Evolutionary conservation across 106 monocot species (phyloP), one percentile per base, ranked within the genome.

Genomic region (Alisma plantagoaquatica): DNA sequence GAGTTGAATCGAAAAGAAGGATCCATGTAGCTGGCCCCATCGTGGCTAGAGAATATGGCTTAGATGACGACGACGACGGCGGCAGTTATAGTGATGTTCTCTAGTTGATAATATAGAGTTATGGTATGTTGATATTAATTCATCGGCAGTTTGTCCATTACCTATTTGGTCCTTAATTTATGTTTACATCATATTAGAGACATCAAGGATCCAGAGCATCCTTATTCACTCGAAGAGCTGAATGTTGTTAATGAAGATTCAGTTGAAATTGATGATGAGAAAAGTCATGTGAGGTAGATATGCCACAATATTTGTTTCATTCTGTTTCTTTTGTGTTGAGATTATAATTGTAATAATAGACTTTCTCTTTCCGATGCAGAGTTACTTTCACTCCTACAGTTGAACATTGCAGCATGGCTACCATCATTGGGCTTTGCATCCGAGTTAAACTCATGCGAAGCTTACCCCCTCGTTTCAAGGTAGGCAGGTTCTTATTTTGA

Each of bases 381-480:
- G 84, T 98, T 19, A 76, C 84, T 49, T 98, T 98, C 68, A 85
- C 96, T 17, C 96, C 96, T 23, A 98, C 96, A 0, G 89, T 89
- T 53, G 89, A 98, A 72, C 96, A 89, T 69, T 98, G 96, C 57
- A 89, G 89, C 65, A 89, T 98, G 96, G 89, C 96, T 55, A 81
- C 84, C 10, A 51, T 89, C 5, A 98, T 98, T 68, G 96, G 96
- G 52, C 96, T 98, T 64, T 78, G 81, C 69, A 29, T 98, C 62
- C 81, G 89, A 43, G 96, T 98, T 15, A 98, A 98, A 56, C 75
- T 98, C 35, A 78, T 89, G 73, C 96, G 85, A 1, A 98, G 96
- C 71, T 76, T 98, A 16, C 96, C 96, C 58, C 55, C 81, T 73
- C 80, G 73, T 44, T 98, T 63, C 66, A 98, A 98, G 96, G 96